Evolutionary conservation across 805 yeast genomes (phyloP), one percentile per base, ranked within the genome.

Genomic region (Metschnikowia borealis): DNA sequence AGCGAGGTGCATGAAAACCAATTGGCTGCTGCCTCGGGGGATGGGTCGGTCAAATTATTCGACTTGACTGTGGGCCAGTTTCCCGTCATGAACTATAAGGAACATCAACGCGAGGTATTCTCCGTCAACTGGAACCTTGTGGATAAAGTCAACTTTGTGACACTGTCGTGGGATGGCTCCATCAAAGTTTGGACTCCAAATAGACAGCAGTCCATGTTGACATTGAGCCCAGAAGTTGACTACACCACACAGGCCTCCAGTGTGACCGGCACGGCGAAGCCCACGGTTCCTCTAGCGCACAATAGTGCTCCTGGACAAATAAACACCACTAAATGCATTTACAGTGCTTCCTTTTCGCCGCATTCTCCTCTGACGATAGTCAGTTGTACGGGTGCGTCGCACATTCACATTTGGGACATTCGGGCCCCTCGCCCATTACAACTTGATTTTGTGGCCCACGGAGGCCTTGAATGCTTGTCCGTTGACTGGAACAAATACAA

Each of bases 401-500:
- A 80, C 52, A 73, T 87, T 20, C 87, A 88, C 46, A 55, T 91
- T 0, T 92, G 96, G 89, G 99, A 92, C 62, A 74, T 82, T 13
- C 75, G 99, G 54, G 68, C 82, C 0, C 82, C 89, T 1, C 69
- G 73, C n/a, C 83, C 86, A 2, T 68, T 83, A 10, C 79, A 78
- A 54, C 62, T 79, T 39, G 86, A 82, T 55, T 82, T 79, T 54
- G 68, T 84, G 32, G 87, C 90, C 1, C 96, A 89, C 61, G 79
- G 83, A 15, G 96, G 96, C 1, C 75, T 88, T 44, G 98, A 92
- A 64, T 75, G 87, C 7, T 73, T 94, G 43, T 72, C 86, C 2
- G 80, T 90, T 53, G 98, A 92, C 71, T 91, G 90, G 84, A 94
- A 92, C 69, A 91, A 91, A 65, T 92, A 94, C 66, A 77, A 89